A percentile compares a stretch with the other conserved stretches of the same genome.
Evolutionary conservation across 257 asterid genomes (phyloP).

Genomic region (Henckelia pumila): DNA sequence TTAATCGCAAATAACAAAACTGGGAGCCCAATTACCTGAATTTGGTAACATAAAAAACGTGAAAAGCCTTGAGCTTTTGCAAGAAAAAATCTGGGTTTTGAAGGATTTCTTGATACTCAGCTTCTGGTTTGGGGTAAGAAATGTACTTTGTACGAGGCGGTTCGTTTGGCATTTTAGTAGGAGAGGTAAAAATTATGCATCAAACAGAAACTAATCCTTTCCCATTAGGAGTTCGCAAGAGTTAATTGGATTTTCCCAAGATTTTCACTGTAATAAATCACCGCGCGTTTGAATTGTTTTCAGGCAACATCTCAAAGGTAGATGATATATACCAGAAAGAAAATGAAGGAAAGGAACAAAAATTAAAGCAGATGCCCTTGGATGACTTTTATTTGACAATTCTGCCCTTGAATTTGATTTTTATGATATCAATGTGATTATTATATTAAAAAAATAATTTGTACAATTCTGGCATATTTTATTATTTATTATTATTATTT

Average conservation of each 20-base stretch:
- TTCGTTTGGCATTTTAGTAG: constrained; percentile 54
- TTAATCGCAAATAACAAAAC: background rate
- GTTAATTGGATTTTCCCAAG: constrained; percentile 15
- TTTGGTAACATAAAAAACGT: constrained; percentile 44
- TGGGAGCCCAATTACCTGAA: constrained; percentile 36
- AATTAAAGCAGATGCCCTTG: too few species aligned
- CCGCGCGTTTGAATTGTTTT: background rate
- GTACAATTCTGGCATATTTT: too few species aligned
- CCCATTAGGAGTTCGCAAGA: constrained; percentile 22
- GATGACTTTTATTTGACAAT: too few species aligned
- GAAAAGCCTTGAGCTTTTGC: constrained; percentile 67
- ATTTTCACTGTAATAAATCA: constrained; percentile 2
- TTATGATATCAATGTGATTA: too few species aligned
- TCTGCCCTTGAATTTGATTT: too few species aligned
- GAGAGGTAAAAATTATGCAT: constrained; percentile 30
- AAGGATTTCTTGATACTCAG: constrained; percentile 64
- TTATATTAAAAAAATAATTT: too few species aligned
- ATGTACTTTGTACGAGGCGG: constrained; percentile 37
- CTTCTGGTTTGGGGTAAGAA: constrained; percentile 78
- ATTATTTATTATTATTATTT: too few species aligned
- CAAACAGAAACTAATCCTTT: constrained; percentile 24
- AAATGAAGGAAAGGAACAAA: too few species aligned
- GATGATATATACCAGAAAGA: too few species aligned
- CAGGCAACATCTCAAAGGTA: too few species aligned
- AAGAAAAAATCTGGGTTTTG: constrained; percentile 63